Conservation (phyloP, 768 basidiomycete genomes). For the Flagelloscypha sp. region DNA sequence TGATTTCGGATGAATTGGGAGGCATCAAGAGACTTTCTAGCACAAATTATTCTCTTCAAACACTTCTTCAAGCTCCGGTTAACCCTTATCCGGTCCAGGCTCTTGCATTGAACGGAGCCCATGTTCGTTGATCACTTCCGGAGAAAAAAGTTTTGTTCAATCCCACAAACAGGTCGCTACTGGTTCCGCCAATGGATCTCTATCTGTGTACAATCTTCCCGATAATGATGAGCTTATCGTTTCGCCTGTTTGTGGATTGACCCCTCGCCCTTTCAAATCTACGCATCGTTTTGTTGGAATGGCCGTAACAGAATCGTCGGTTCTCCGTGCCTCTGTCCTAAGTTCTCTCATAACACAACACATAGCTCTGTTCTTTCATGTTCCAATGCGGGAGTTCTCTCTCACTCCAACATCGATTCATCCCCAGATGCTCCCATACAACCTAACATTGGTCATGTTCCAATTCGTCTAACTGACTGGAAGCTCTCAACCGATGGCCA, state of each 20-base stretch:
- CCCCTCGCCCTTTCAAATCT: conserved; percentile 41
- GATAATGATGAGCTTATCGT: conserved; percentile 33
- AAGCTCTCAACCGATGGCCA: conserved; percentile 40
- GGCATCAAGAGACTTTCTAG: too few relatives aligned
- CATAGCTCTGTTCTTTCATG: conserved; percentile 1
- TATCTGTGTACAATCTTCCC: conserved; percentile 33
- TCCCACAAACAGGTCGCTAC: conserved; percentile 62
- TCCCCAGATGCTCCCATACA: conserved; percentile 10
- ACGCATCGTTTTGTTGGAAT: conserved; percentile 59
- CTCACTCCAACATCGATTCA: conserved; percentile 67
- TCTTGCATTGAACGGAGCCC: too few relatives aligned
- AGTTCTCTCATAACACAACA: background rate
- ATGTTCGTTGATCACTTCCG: too few relatives aligned
- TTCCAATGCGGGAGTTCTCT: conserved; percentile 40
- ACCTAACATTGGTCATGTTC: conserved; percentile 38
- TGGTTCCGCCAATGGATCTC: conserved; percentile 53
- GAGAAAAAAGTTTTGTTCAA: too few relatives aligned
- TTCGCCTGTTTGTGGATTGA: conserved; percentile 55
- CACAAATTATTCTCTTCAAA: too few relatives aligned
- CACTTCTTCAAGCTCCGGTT: too few relatives aligned
- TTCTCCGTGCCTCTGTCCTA: background rate
- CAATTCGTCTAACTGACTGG: conserved; percentile 66
- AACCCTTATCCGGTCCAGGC: too few relatives aligned
- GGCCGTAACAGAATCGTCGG: conserved; percentile 40
- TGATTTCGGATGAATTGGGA: too few relatives aligned